Evolutionary conservation across 768 basidiomycete genomes (phyloP), one percentile per base, ranked within the genome.

Genomic region (Phaffia tasmanica): DNA sequence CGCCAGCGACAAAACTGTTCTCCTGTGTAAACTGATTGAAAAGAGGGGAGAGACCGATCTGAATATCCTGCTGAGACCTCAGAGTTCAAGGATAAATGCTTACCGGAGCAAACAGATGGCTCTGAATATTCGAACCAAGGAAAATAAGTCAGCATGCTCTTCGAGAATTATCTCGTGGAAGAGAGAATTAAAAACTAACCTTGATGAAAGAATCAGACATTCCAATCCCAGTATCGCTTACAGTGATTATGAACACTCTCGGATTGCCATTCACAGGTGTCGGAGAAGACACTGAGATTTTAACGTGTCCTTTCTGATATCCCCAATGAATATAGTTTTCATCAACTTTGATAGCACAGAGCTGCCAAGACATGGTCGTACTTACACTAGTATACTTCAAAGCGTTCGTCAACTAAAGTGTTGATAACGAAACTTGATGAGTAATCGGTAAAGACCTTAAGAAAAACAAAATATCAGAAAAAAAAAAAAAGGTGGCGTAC

Each of bases 21-120:
- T 95, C 92, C 78, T 97, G 92, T 0, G 90, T 90, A 77, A 95
- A 95, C 0, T 92, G 92, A 71, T 93, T 91, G 79, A 95, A 97
- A 6, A 94, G 80, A 77, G 27, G 25, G 56, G 7, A 57, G 16
- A 32, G 2, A 57, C 7, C 32, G 6, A 14, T 18, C 56, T 18
- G 35, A 42, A 42, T 42, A 42, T 42, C 11, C 35, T 42, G 35
- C 11, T 42, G 35, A 11, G 11, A 11, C 35, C 11, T 42, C 35
- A 42, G 35, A 42, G 11, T 42, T 8, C 6, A 23, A 27, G 23
- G 21, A 25, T 30, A 58, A 3, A 30, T 11, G n/a, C 66, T 21
- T 69, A 87, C 88, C 82, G 90, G 56, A 30, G 59, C 59, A 25
- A 61, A 61, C 4, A 49, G 59, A 15, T 61, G 59, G 46, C 27